Percentiles rank a stretch among this genome's conserved stretches.
phyloP scores from a whole-genome alignment of 2,329 filamentous ascomycete genomes.

The Xylariomycetidae sp. region DNA sequence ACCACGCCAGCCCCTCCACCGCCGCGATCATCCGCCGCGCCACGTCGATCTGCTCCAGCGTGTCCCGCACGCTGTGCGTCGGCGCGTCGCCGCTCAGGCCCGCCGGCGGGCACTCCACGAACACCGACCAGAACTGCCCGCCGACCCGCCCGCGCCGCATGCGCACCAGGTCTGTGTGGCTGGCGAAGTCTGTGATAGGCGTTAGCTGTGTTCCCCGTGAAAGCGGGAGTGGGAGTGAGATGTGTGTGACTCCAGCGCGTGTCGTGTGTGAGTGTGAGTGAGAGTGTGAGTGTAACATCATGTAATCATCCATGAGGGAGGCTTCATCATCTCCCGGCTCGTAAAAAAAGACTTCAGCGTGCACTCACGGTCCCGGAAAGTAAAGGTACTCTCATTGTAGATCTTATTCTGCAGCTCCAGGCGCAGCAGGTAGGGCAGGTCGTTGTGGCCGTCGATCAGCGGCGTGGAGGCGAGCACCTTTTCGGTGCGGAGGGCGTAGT shows the following conservation, averaged over 20 bases:
- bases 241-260: too few relatives aligned
- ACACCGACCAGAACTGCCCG: conserved; percentile 66
- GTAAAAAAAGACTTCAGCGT: neutral
- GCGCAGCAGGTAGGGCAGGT: conserved; percentile 18
- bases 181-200: conserved; percentile 35
- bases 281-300: neutral
- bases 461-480: conserved; percentile 14
- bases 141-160: conserved; percentile 51
- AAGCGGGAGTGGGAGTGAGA: too few relatives aligned
- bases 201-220: too few relatives aligned
- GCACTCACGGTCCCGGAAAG: conserved; percentile 7
- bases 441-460: conserved; percentile 20
- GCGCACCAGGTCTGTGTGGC: conserved; percentile 60
- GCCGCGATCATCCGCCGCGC: conserved; percentile 47
- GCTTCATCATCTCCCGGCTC: too few relatives aligned
- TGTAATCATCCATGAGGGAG: neutral
- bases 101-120: conserved; percentile 56
- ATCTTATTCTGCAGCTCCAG: conserved; percentile 19
- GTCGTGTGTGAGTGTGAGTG: too few relatives aligned
- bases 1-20: conserved; percentile 20
- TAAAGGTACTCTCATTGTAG: conserved; percentile 8
- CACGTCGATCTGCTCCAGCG: conserved; percentile 57
- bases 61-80: conserved; percentile 50
- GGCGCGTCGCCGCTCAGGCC: conserved; percentile 47
- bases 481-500: conserved; percentile 13